Evolutionary conservation across 2,329 filamentous ascomycete species (phyloP), one percentile per base, ranked within the genome.

Genomic region (Sphaerulina vaccinii): DNA sequence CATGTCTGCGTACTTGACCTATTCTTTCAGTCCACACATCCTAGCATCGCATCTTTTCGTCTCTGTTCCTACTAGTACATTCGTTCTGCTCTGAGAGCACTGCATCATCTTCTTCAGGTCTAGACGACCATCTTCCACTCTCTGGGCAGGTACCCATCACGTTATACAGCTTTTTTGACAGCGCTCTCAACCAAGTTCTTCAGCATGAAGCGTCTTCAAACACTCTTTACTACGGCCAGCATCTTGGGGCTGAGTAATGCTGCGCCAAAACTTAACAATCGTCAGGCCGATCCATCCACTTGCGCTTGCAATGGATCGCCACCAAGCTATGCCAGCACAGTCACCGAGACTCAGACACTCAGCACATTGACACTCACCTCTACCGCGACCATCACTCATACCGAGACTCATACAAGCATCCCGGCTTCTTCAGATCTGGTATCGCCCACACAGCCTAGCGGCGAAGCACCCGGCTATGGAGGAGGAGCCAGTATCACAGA

Each of bases 191-290:
- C 18, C 24, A 42, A 43, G 45, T 44, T 55, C 40, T 37, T 51
- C 58, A 67, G 38, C 33, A 67, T 68, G 66, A 67, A 65, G 62
- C 60, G 58, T 55, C 53, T 70, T 61, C 65, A 70, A 46, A 62
- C 74, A 56, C 67, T 72, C 52, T 59, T 76, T 57, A 70, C 73
- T 57, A 57, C 76, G 49, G 72, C 75, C 59, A 69, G 71, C 63
- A 64, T 80, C 38, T 58, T 71, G 57, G 71, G 73, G 54, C 67
- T 73, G 56, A 77, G 75, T 60, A 68, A 73, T 45, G 78, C 71
- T 61, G 49, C 43, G 16, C 53, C 79, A 81, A 67, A 78, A 78
- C 57, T 75, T 71, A 61, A 71, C 79, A 65, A 49, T 35, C 52
- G 56, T 49, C 49, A 55, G 43, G 71, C 64, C 52, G 70, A 62